Conservation (phyloP, 2,329 filamentous ascomycete species). For the Clonostachys rhizophaga region DNA sequence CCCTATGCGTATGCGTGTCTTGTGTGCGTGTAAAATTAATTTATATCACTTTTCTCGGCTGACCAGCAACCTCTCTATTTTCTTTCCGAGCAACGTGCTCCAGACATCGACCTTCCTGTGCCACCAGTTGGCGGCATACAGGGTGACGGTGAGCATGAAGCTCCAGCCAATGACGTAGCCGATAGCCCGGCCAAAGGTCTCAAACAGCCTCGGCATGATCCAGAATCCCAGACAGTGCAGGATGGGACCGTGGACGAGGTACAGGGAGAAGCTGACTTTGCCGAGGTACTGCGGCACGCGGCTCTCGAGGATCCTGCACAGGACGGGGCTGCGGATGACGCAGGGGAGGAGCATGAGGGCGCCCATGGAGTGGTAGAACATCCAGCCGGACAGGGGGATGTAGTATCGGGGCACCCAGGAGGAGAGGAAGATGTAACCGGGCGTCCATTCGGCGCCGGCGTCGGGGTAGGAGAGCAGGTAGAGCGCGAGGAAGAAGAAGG, state of each 20-base stretch:
- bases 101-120: constrained; percentile 26
- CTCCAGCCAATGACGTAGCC: constrained; percentile 24
- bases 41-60: no score
- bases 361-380: constrained; percentile 31
- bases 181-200: constrained; percentile 18
- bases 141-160: constrained; percentile 17
- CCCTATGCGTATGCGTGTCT: no score
- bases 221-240: constrained; percentile 57
- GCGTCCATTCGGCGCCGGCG: constrained; percentile 27
- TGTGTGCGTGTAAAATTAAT: no score
- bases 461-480: constrained; percentile 33
- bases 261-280: constrained; percentile 32
- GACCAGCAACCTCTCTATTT: constrained; percentile 15
- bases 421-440: constrained; percentile 25
- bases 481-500: constrained; percentile 20
- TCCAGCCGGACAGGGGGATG: constrained; percentile 26
- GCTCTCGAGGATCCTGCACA: constrained; percentile 20
- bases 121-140: constrained; percentile 28
- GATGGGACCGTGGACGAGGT: constrained; percentile 47
- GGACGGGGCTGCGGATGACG: constrained; percentile 21
- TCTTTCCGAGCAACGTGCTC: constrained; percentile 28
- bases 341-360: constrained; percentile 27
- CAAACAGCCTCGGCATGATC: constrained; percentile 37
- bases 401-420: constrained; percentile 28
- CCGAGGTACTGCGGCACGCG: constrained; percentile 28